Evolutionary conservation across 495 filamentous ascomycete species (phyloP).

Genomic region (Bacidia gigantensis): DNA sequence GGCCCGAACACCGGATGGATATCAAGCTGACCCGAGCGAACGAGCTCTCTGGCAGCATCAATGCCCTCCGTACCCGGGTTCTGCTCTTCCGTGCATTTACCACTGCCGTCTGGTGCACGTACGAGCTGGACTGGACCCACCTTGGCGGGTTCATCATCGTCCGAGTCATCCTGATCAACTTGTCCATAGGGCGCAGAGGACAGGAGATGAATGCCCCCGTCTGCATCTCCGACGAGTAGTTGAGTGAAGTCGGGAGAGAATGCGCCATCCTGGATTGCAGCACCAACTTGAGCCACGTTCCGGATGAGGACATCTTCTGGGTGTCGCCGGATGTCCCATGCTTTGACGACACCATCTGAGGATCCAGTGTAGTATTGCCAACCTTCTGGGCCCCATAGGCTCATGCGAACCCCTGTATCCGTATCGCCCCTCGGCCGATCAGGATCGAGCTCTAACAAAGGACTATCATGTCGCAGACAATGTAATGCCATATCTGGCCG

Average conservation of each 20-base stretch:
- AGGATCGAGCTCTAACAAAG: conserved; percentile 48
- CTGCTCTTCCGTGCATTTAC: conserved; percentile 3
- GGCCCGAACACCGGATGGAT: conserved; percentile 31
- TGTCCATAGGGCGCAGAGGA: conserved; percentile 27
- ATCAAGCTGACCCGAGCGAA: conserved; percentile 27
- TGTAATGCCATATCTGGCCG: conserved; percentile 44
- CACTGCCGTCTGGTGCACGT: conserved; percentile 9
- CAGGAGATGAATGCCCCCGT: conserved; percentile 57
- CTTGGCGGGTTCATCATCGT: neutral
- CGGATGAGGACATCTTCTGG: conserved; percentile 47
- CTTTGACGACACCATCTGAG: conserved; percentile 75
- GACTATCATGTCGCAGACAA: conserved; percentile 51
- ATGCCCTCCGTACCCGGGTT: conserved; percentile 20
- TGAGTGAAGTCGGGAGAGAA: conserved; percentile 61
- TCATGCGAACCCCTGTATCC: conserved; percentile 73
- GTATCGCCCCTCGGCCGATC: conserved; percentile 42
- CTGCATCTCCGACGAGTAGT: conserved; percentile 63
- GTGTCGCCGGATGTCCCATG: conserved; percentile 63
- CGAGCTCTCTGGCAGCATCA: conserved; percentile 18
- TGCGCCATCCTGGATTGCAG: conserved; percentile 44
- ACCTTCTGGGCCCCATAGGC: conserved; percentile 57
- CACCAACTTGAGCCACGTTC: conserved; percentile 36
- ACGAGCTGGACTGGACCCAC: conserved; percentile 5
- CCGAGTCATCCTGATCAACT: neutral
- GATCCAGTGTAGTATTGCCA: conserved; percentile 78